Conservation (phyloP, 768 basidiomycete species). For the Lanmaoa pseudosensibilis region DNA sequence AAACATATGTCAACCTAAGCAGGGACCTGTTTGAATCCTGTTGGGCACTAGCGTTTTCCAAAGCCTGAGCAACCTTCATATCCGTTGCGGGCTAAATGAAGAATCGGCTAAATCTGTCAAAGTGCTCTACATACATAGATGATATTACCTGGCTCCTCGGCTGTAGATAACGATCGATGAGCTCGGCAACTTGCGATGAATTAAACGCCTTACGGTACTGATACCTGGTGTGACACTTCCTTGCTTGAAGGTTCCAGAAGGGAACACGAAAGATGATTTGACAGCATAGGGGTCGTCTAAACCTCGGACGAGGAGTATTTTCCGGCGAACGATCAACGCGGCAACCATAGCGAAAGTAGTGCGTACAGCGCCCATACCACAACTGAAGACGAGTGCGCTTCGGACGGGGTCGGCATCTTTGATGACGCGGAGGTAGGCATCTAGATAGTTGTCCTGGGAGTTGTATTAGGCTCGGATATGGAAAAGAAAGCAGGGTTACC, state of each 20-base stretch:
- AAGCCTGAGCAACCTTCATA: slow-evolving; percentile 55
- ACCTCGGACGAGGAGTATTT: slow-evolving; percentile 62
- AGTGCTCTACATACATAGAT: not conserved
- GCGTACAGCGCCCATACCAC: slow-evolving; percentile 95
- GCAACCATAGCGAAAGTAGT: slow-evolving; percentile 99
- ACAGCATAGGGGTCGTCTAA: slow-evolving; percentile 75
- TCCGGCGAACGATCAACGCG: slow-evolving; percentile 80
- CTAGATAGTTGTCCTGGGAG: slow-evolving; percentile 86
- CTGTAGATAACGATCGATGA: slow-evolving; percentile 14
- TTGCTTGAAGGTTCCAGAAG: slow-evolving; percentile 13
- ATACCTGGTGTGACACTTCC: slow-evolving; percentile 37
- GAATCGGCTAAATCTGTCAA: slow-evolving; percentile 9
- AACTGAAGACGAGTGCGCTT: slow-evolving; percentile 89
- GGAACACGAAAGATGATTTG: slow-evolving; percentile 29
- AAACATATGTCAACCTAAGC: slow-evolving; percentile 72
- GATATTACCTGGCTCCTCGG: slow-evolving; percentile 32
- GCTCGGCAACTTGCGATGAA: not conserved
- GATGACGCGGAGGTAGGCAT: slow-evolving; percentile 86
- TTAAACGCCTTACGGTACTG: slow-evolving; percentile 45
- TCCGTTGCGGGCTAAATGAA: slow-evolving; percentile 46
- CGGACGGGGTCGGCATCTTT: slow-evolving; percentile 73
- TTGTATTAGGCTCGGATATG: not conserved
- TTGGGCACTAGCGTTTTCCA: slow-evolving; percentile 77
- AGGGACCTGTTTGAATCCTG: slow-evolving; percentile 77
- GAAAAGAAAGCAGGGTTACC: slow-evolving; percentile 38